Percentiles rank a stretch among this genome's conserved stretches.
These are phyloP conservation scores for Didymellaceae sp. DNA, from an alignment of 2,329 filamentous ascomycete species.

Conservation along the genomic window DNA sequence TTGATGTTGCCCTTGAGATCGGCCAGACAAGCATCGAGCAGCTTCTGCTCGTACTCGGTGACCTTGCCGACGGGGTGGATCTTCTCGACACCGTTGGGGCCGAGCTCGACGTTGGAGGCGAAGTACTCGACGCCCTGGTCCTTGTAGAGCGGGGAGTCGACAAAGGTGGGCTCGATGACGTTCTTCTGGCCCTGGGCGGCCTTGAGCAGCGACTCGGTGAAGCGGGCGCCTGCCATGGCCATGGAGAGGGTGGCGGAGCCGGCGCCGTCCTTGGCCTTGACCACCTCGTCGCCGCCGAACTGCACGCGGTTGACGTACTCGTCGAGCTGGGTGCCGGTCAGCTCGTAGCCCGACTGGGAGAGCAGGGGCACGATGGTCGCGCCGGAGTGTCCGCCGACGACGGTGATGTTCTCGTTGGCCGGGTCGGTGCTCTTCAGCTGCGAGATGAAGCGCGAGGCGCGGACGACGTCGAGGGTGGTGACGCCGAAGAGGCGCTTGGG, in stretches of 20 bases:
- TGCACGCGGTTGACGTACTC: slow-evolving; percentile 92
- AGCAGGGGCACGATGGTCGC: slow-evolving; percentile 98
- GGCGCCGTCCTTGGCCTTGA: slow-evolving; percentile 98
- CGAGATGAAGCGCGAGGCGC: slow-evolving; percentile 96
- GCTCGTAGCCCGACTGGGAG: slow-evolving; percentile 89
- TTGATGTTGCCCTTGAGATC: slow-evolving; percentile 94
- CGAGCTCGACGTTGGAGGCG: slow-evolving; percentile 91
- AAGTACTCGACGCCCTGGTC: slow-evolving; percentile 98
- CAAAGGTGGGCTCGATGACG: slow-evolving; percentile 93
- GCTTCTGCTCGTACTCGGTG: slow-evolving; percentile 84
- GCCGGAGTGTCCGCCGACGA: slow-evolving; percentile 96
- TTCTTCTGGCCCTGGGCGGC: slow-evolving; percentile 93
- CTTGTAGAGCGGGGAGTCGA: slow-evolving; percentile 97
- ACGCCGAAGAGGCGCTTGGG: slow-evolving; percentile 99
- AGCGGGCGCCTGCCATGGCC: slow-evolving; percentile 89
- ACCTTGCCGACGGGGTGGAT: slow-evolving; percentile 86
- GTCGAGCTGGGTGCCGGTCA: slow-evolving; percentile 75
- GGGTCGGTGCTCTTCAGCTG: slow-evolving; percentile 92
- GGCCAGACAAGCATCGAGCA: slow-evolving; percentile 81
- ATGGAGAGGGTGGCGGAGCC: slow-evolving; percentile 98
- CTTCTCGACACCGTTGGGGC: slow-evolving; percentile 94
- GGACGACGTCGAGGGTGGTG: slow-evolving; percentile 98
- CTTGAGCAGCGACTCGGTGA: slow-evolving; percentile 91
- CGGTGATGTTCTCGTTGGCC: slow-evolving; percentile 90
- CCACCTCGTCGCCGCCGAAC: slow-evolving; percentile 98